These are phyloP conservation scores for Fraxinus velutina DNA, from an alignment of 305 asterid genomes.

Conservation along the genomic window DNA sequence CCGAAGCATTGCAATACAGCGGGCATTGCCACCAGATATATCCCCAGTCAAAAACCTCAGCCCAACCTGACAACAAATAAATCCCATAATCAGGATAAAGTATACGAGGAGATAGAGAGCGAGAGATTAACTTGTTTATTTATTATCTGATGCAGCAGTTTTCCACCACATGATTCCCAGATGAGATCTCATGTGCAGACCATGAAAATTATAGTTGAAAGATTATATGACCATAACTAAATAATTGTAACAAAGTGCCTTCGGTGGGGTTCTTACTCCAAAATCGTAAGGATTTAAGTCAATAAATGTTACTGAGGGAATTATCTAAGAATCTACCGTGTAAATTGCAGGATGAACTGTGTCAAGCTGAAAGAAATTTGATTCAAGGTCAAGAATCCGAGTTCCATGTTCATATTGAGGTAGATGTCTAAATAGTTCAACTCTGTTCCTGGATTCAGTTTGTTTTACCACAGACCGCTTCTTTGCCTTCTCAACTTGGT, in stretches of 20 bases:
- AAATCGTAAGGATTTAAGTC: not conserved
- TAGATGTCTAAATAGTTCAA: constrained; percentile 82
- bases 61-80: constrained; percentile 59
- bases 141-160: not conserved
- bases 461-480: constrained; percentile 79
- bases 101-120: not conserved
- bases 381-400: constrained; percentile 58
- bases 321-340: constrained; percentile 44
- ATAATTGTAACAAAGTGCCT: not conserved
- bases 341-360: constrained; percentile 78
- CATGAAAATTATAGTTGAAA: not conserved
- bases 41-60: constrained; percentile 76
- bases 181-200: not conserved
- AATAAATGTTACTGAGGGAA: not conserved
- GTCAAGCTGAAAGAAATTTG: constrained; percentile 70
- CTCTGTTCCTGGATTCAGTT: constrained; percentile 70
- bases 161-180: not conserved
- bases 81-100: not conserved
- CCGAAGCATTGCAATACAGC: constrained; percentile 89
- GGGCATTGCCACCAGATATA: constrained; percentile 86
- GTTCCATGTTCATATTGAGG: constrained; percentile 93
- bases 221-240: not conserved
- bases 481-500: constrained; percentile 83
- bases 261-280: not conserved
- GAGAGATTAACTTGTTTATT: not conserved